A percentile compares a stretch with the other conserved stretches of the same genome.
Evolutionary conservation across 176 grass and related monocot genomes (phyloP).

Genomic region (Hsuehochloa calcarea): DNA sequence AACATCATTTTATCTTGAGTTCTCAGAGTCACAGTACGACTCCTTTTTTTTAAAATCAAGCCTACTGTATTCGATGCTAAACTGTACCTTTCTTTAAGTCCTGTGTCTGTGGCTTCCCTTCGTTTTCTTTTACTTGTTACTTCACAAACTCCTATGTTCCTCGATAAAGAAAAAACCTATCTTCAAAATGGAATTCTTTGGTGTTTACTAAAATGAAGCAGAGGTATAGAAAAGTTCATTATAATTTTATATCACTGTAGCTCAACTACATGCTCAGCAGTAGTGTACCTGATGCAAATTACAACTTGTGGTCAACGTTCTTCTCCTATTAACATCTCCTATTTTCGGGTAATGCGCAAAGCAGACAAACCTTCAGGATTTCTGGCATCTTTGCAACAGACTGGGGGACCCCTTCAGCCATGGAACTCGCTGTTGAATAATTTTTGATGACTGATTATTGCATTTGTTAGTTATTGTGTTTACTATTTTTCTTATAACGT

Average conservation of each 20-base stretch:
- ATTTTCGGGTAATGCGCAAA: constrained; percentile 68
- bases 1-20: constrained; percentile 75
- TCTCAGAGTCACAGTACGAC: constrained; percentile 70
- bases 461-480: too few species aligned
- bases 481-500: too few species aligned
- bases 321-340: neutral
- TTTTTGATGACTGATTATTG: too few species aligned
- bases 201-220: neutral
- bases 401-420: constrained; percentile 33
- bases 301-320: neutral
- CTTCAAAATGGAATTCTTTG: neutral
- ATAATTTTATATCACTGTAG: neutral
- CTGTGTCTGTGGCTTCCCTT: neutral
- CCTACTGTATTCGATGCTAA: neutral
- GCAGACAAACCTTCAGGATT: constrained; percentile 53
- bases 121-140: neutral
- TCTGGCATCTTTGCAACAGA: constrained; percentile 44
- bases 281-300: constrained; percentile 2
- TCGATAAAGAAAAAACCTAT: neutral
- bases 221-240: neutral
- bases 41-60: neutral
- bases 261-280: neutral
- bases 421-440: constrained; percentile 26
- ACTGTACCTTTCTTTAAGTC: neutral
- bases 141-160: neutral